These are phyloP conservation scores for Bacidia gigantensis DNA, from an alignment of 495 filamentous ascomycete genomes.

Conservation along the genomic window DNA sequence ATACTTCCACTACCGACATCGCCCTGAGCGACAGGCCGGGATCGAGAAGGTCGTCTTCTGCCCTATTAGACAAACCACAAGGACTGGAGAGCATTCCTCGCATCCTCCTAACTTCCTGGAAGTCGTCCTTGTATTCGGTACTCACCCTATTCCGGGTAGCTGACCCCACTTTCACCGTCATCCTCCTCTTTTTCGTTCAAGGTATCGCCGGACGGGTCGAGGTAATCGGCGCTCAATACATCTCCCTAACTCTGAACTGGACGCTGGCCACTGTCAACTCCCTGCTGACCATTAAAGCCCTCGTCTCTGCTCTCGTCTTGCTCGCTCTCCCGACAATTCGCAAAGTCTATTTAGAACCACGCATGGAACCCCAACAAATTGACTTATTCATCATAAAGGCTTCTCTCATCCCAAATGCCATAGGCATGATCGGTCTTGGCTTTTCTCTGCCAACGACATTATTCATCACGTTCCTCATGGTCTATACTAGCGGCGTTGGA, in stretches of 20 bases:
- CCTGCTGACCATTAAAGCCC: conserved; percentile 6
- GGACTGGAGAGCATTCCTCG: neutral
- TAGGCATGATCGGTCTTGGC: conserved; percentile 10
- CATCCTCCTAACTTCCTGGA: conserved; percentile 4
- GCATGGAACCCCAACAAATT: conserved; percentile 1
- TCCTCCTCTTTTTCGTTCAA: conserved; percentile 9
- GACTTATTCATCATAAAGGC: conserved; percentile 11
- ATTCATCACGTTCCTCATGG: conserved; percentile 5
- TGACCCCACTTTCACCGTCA: conserved; percentile 11
- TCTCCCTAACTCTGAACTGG: conserved; percentile 10
- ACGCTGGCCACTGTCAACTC: conserved; percentile 13
- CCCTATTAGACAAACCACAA: neutral
- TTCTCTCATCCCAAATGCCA: conserved; percentile 4
- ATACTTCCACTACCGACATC: neutral
- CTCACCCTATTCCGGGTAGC: conserved; percentile 1
- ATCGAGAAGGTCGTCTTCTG: neutral
- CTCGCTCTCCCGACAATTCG: conserved; percentile 7
- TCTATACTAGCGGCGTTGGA: conserved; percentile 10
- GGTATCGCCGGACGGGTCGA: conserved; percentile 5
- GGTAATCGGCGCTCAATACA: conserved; percentile 13
- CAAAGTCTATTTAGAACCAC: conserved; percentile 7
- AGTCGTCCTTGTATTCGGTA: conserved; percentile 2
- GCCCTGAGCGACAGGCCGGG: neutral
- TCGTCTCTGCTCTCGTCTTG: conserved; percentile 8
- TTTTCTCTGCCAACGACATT: conserved; percentile 2